Evolutionary conservation across 805 yeast genomes (phyloP), one percentile per base, ranked within the genome.

Genomic region (Kodamaea kaohsiungensis): DNA sequence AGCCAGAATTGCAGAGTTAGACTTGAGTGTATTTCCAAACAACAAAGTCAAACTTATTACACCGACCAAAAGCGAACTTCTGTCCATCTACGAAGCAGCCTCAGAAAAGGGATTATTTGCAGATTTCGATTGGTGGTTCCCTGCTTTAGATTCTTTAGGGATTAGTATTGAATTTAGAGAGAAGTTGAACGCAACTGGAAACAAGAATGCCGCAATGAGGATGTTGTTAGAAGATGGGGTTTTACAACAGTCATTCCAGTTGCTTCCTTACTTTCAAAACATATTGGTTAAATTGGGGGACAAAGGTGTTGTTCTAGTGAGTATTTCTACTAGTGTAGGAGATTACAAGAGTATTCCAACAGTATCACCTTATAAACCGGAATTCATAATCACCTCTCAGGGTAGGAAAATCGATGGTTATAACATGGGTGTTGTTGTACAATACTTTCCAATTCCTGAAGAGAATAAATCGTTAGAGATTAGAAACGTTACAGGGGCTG

Each of bases 401-500:
- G 51, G 51, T 16, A 40, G 25, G 25, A 3, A 40, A 17, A 17
- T 40, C 12, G 45, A 40, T 8, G 70, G 75, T 16, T 50, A 49
- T 10, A 45, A 48, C 10, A 54, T 78, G 49, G 91, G 91, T 3
- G 76, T 87, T 3, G 72, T 84, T 7, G 72, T 89, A 17, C 89
- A 88, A 61, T 86, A 88, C 64, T 87, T 79, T 65, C 78, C 81
- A 0, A 69, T 79, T 2, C 75, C 80, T 0, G 15, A 46, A 22
- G 70, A 68, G 55, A 70, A 68, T 43, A 53, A 59, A 18, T 51
- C 61, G 18, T 64, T 73, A 2, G 63, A 67, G 0, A 77, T 87
- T 10, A 70, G 69, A 27, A 89, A 86, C 59, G 96, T 88, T 33
- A 89, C 93, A 8, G 97, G 97, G 1, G 96, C 96, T 0, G 97